Conservation (phyloP, 2,329 filamentous ascomycete genomes). For the Fusarium sp. region DNA sequence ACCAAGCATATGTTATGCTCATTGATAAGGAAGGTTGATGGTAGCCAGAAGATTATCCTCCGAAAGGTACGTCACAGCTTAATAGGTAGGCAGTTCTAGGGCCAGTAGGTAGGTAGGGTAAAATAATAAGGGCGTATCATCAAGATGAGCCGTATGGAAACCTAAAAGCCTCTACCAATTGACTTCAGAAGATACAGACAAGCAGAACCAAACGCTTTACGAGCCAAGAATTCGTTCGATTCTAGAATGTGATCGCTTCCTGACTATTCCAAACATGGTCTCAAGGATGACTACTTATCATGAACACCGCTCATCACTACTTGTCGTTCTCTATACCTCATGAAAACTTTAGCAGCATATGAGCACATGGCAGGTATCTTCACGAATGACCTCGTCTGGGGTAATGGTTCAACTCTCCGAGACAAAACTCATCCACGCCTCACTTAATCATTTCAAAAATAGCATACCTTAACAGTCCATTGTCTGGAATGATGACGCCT, state of each 20-base stretch:
- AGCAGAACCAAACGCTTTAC: neutral
- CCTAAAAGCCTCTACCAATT: neutral
- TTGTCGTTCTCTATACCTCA: neutral
- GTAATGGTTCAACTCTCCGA: neutral
- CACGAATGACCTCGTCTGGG: constrained; percentile 12
- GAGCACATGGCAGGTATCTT: constrained; percentile 3
- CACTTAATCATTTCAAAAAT: neutral
- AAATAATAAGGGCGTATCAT: neutral
- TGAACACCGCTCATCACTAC: neutral
- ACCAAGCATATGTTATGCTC: too few relatives aligned
- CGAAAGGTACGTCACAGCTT: too few relatives aligned
- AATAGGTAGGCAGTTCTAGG: neutral
- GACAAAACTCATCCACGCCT: constrained; percentile 5
- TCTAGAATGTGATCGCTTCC: neutral
- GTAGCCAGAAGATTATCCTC: neutral
- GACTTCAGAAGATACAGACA: neutral
- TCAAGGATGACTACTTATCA: neutral
- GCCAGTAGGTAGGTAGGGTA: neutral
- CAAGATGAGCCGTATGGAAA: neutral
- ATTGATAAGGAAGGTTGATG: too few relatives aligned
- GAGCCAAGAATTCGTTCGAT: neutral
- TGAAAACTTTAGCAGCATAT: neutral
- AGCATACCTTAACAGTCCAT: neutral
- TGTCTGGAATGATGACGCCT: constrained; percentile 23
- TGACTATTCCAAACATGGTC: neutral